Conservation (phyloP, 2,329 filamentous ascomycete genomes). For the Penicillium sclerotiorum region DNA sequence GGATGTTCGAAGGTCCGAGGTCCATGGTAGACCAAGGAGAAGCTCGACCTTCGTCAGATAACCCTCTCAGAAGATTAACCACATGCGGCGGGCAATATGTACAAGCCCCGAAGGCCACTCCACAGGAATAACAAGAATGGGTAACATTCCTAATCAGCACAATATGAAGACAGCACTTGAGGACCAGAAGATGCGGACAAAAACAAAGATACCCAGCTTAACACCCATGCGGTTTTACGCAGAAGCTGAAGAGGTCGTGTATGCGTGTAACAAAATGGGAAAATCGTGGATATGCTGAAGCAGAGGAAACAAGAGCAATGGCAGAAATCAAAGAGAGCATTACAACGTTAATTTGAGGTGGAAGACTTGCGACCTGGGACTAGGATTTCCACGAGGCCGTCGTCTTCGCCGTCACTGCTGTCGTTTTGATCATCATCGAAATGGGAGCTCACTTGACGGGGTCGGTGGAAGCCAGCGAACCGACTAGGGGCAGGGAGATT, state of each 20-base stretch:
- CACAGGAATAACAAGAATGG: conserved; percentile 10
- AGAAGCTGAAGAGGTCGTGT: conserved; percentile 6
- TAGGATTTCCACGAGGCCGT: conserved; percentile 49
- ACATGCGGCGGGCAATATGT: conserved; percentile 28
- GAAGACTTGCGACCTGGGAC: conserved; percentile 45
- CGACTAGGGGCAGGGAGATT: conserved; percentile 57
- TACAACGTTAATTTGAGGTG: conserved; percentile 19
- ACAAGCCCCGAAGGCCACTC: conserved; percentile 25
- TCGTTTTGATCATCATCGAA: conserved; percentile 48
- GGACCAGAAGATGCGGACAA: conserved; percentile 1
- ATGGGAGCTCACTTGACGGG: conserved; percentile 33
- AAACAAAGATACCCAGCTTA: conserved; percentile 11
- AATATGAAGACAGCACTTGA: conserved; percentile 1
- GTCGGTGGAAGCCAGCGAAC: conserved; percentile 47
- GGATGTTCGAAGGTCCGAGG: conserved; percentile 12
- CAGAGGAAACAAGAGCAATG: neutral
- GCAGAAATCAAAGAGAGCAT: neutral
- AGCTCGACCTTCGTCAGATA: conserved; percentile 14
- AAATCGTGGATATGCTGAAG: conserved; percentile 12
- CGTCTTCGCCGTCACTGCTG: conserved; percentile 46
- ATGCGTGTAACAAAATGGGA: conserved; percentile 3
- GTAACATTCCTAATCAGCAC: conserved; percentile 13
- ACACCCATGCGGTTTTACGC: conserved; percentile 5
- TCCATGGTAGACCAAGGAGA: no score
- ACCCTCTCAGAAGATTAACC: conserved; percentile 15